phyloP scores from a whole-genome alignment of 495 filamentous ascomycete genomes.

The Penicillium daleae region DNA sequence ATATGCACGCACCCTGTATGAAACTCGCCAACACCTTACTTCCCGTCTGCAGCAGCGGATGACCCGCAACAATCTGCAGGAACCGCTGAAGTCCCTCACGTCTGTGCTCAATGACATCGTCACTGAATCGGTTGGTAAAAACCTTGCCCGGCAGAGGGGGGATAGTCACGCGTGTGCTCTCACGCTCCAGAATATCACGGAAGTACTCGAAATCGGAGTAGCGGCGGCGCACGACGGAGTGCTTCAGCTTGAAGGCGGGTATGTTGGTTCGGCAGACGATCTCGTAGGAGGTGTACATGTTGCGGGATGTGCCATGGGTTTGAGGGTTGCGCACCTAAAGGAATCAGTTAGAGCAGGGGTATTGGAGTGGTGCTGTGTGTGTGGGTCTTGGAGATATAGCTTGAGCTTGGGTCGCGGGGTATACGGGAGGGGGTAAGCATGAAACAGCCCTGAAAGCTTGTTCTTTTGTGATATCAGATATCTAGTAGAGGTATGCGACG shows the following conservation, averaged over 20 bases:
- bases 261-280: conserved; percentile 98
- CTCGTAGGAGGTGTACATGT: conserved; percentile 99
- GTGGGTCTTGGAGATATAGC: conserved; percentile 3
- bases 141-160: conserved; percentile 96
- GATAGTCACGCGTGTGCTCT: conserved; percentile 91
- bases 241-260: conserved; percentile 92
- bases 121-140: conserved; percentile 96
- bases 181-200: conserved; percentile 95
- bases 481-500: conserved; percentile 18
- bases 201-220: conserved; percentile 99
- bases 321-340: conserved; percentile 87
- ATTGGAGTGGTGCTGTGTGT: neutral
- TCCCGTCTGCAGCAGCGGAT: conserved; percentile 95
- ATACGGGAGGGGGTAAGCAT: conserved; percentile 17
- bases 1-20: conserved; percentile 77
- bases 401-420: conserved; percentile 12
- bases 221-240: conserved; percentile 83
- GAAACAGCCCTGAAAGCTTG: conserved; percentile 2
- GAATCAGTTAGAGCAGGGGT: conserved; percentile 15
- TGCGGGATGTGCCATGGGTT: conserved; percentile 90
- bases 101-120: conserved; percentile 97
- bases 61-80: conserved; percentile 95
- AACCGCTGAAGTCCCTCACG: conserved; percentile 92
- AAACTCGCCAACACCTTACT: conserved; percentile 95
- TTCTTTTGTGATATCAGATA: neutral